A percentile compares a stretch with the other conserved stretches of the same genome.
phyloP scores from a whole-genome alignment of 1,139 yeast genomes.

The Suhomyces kunorum region DNA sequence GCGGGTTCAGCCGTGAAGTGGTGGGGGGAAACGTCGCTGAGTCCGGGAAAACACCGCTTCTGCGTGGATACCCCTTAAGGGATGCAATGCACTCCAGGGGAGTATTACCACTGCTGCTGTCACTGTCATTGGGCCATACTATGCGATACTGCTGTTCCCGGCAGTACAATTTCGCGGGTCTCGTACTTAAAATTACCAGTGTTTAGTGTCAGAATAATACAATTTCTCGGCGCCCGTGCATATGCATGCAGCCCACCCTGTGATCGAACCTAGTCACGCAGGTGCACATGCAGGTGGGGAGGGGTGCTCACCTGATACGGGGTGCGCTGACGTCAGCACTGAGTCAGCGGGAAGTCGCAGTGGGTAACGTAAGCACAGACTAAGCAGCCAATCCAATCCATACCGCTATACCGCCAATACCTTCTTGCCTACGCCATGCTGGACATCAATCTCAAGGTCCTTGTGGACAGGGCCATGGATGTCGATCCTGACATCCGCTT shows the following conservation, averaged over 20 bases:
- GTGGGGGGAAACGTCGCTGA: neutral
- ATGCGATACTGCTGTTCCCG: too few species aligned
- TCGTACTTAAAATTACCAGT: conserved; percentile 1
- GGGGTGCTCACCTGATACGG: neutral
- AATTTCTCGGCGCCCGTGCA: neutral
- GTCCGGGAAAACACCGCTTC: too few species aligned
- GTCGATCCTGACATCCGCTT: conserved; percentile 83
- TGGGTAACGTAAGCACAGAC: too few species aligned
- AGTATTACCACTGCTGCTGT: too few species aligned
- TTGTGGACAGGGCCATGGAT: conserved; percentile 55
- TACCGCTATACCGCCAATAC: neutral
- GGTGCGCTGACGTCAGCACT: too few species aligned
- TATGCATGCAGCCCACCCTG: neutral
- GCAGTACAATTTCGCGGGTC: too few species aligned
- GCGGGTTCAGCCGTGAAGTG: conserved; percentile 1
- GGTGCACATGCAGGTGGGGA: neutral
- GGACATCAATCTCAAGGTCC: conserved; percentile 22
- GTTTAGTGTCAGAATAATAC: neutral
- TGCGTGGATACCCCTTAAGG: too few species aligned
- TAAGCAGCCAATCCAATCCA: neutral
- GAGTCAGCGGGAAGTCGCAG: too few species aligned
- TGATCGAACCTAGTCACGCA: conserved; percentile 1
- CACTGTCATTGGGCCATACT: too few species aligned
- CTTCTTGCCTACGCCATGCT: conserved; percentile 8
- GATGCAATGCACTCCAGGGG: too few species aligned